These are phyloP conservation scores for Suhomyces wounanorum DNA, from an alignment of 1,139 yeast genomes.

Conservation along the genomic window DNA sequence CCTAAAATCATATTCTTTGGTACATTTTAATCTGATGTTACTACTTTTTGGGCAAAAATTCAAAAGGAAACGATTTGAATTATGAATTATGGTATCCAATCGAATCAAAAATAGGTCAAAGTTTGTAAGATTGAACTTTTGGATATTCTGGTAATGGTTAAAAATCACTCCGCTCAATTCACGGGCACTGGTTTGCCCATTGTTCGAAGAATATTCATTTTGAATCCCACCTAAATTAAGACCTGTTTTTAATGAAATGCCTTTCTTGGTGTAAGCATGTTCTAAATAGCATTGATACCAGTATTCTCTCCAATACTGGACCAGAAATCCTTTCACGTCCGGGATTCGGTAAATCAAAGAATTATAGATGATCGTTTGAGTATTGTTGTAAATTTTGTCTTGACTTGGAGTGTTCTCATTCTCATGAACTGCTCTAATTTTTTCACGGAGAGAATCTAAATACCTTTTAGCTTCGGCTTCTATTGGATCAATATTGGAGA, in stretches of 20 bases:
- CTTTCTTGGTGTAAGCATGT: neutral
- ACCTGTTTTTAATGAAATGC: slow-evolving; percentile 2
- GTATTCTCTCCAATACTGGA: slow-evolving; percentile 13
- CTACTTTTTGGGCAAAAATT: neutral
- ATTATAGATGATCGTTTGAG: slow-evolving; percentile 6
- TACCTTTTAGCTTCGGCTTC: neutral
- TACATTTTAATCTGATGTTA: neutral
- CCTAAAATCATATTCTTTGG: neutral
- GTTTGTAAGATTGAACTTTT: neutral
- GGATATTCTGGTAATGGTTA: neutral
- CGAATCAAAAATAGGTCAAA: neutral
- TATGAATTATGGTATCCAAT: neutral
- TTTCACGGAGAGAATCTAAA: neutral
- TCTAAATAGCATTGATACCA: slow-evolving; percentile 12
- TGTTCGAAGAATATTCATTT: neutral
- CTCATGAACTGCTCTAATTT: neutral
- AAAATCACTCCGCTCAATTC: neutral
- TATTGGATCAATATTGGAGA: neutral
- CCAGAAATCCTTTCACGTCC: slow-evolving; percentile 1
- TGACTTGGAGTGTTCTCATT: neutral
- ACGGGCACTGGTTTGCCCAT: neutral
- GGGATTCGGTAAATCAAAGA: slow-evolving; percentile 6
- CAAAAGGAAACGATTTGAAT: neutral
- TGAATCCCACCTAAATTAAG: neutral
- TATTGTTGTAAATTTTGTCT: neutral